Evolutionary conservation across 2,329 filamentous ascomycete species (phyloP).

Genomic region (Venturiaceae sp.): DNA sequence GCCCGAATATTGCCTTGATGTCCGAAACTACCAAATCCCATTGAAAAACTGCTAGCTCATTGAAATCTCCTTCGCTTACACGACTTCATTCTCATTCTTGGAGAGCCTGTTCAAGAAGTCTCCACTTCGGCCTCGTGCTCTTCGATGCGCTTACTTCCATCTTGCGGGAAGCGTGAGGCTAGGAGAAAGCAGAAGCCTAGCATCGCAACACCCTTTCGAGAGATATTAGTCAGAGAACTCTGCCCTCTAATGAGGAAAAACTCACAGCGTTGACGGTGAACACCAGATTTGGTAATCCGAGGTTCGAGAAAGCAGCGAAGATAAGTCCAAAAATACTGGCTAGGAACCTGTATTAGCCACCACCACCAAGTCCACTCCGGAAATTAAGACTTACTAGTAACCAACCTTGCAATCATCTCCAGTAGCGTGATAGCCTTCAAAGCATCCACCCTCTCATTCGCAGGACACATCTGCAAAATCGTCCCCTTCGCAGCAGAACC

Average conservation of each 20-base stretch:
- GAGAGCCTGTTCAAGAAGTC: neutral
- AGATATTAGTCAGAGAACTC: neutral
- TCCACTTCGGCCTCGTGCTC: neutral
- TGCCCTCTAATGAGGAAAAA: neutral
- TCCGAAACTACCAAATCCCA: too few species aligned
- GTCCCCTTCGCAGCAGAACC: constrained; percentile 62
- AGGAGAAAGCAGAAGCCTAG: constrained; percentile 38
- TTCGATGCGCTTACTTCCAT: constrained; percentile 23
- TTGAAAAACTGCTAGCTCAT: too few species aligned
- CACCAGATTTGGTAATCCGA: constrained; percentile 50
- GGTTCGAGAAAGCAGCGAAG: constrained; percentile 52
- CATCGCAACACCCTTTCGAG: constrained; percentile 41
- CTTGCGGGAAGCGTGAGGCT: constrained; percentile 35
- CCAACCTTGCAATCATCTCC: constrained; percentile 56
- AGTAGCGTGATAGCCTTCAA: constrained; percentile 60
- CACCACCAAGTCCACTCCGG: neutral
- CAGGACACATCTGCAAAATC: constrained; percentile 61
- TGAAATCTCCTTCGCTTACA: too few species aligned
- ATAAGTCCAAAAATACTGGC: constrained; percentile 58
- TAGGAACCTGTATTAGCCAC: constrained; percentile 8
- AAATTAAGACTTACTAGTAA: constrained; percentile 31
- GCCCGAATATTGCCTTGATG: too few species aligned
- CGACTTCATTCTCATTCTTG: too few species aligned
- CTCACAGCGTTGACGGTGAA: constrained; percentile 59
- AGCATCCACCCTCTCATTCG: constrained; percentile 53